These are phyloP conservation scores for Rubia occidens DNA, from an alignment of 305 asterid species.

Conservation along the genomic window DNA sequence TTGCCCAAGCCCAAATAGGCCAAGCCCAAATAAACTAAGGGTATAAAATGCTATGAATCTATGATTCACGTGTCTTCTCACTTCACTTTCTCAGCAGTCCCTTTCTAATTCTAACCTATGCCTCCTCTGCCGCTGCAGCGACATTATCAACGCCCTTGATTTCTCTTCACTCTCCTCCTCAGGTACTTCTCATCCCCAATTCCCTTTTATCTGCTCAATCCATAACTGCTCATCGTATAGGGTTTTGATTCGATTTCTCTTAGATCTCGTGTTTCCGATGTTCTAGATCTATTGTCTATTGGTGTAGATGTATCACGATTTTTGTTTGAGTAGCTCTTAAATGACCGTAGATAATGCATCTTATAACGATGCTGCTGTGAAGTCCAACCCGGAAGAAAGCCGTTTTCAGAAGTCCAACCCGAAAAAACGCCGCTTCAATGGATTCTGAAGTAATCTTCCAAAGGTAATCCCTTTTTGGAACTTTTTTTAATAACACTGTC, in stretches of 20 bases:
- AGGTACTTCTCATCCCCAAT: constrained; percentile 2
- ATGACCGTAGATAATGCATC: too few relatives aligned
- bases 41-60: too few relatives aligned
- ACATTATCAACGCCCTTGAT: not conserved
- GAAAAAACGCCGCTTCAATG: too few relatives aligned
- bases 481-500: too few relatives aligned
- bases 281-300: not conserved
- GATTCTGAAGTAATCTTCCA: too few relatives aligned
- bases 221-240: not conserved
- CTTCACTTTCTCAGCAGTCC: constrained; percentile 17
- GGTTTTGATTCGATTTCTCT: constrained; percentile 2
- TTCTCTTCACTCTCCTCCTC: not conserved
- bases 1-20: too few relatives aligned
- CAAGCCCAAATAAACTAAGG: too few relatives aligned
- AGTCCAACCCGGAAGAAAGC: too few relatives aligned
- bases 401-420: too few relatives aligned
- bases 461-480: too few relatives aligned
- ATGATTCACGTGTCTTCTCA: too few relatives aligned
- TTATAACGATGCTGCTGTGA: too few relatives aligned
- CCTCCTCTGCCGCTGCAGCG: constrained; percentile 17
- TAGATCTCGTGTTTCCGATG: constrained; percentile 12
- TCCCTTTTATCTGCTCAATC: not conserved
- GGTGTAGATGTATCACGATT: not conserved
- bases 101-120: not conserved
- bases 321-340: not conserved